Evolutionary conservation across 192 early-diverging fungal genomes (phyloP).

Genomic region (Phlyctochytrium arcticum): DNA sequence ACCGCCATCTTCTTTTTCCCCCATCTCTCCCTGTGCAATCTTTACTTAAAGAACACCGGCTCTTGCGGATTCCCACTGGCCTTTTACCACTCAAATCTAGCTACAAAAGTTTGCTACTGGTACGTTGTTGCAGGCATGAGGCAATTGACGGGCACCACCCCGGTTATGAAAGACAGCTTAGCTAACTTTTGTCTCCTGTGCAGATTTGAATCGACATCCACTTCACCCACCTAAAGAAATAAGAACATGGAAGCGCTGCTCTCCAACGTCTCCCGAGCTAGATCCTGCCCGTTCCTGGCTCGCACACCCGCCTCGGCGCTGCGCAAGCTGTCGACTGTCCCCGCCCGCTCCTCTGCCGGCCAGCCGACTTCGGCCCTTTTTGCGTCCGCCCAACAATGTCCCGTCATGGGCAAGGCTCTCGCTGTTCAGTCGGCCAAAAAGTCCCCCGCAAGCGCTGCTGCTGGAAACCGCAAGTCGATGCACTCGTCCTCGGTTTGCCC

Average conservation of each 20-base stretch:
- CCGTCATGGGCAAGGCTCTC: slow-evolving; percentile 76
- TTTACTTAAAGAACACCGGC: no score
- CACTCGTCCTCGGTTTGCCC: slow-evolving; percentile 31
- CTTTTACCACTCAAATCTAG: no score
- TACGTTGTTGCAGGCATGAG: no score
- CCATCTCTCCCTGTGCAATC: no score
- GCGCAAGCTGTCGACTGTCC: slow-evolving; percentile 49
- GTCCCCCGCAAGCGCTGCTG: not conserved
- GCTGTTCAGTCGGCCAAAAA: slow-evolving; percentile 47
- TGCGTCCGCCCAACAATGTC: slow-evolving; percentile 64
- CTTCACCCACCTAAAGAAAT: no score
- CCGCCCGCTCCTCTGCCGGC: slow-evolving; percentile 16
- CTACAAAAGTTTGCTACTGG: no score
- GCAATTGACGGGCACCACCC: no score
- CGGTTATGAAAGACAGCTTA: no score
- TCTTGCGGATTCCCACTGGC: no score
- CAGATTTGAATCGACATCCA: no score
- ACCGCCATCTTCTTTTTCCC: no score
- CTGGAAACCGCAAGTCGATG: slow-evolving; percentile 16
- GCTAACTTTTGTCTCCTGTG: no score
- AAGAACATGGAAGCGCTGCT: slow-evolving; percentile 32
- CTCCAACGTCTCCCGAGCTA: slow-evolving; percentile 16
- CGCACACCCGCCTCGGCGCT: slow-evolving; percentile 65
- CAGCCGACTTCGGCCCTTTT: slow-evolving; percentile 44
- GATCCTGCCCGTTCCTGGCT: slow-evolving; percentile 83